These are phyloP conservation scores for Monascus ruber DNA, from an alignment of 2,329 filamentous ascomycete genomes.

Conservation along the genomic window DNA sequence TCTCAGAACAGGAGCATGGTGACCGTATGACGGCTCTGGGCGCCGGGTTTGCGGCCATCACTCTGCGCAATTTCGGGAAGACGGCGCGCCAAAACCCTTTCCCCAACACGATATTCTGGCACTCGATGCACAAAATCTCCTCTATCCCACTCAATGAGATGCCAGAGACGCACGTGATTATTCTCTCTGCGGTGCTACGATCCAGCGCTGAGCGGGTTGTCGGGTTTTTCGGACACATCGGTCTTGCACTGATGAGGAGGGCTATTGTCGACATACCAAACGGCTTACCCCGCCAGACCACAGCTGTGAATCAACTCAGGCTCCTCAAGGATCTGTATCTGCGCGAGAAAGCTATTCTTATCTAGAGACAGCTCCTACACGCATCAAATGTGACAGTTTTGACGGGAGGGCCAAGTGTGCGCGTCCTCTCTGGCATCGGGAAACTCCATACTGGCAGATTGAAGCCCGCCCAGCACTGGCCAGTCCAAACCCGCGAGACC, in stretches of 20 bases:
- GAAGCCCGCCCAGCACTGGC: too few species aligned
- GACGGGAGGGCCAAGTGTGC: too few species aligned
- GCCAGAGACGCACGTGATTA: slow-evolving; percentile 61
- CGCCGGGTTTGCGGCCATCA: slow-evolving; percentile 71
- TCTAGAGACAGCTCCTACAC: slow-evolving; percentile 10
- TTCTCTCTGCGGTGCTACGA: slow-evolving; percentile 61
- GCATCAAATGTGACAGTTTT: too few species aligned
- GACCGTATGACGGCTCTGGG: slow-evolving; percentile 76
- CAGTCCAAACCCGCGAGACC: too few species aligned
- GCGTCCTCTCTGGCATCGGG: too few species aligned
- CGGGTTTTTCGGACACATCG: slow-evolving; percentile 67
- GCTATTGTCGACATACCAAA: slow-evolving; percentile 64
- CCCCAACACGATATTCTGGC: slow-evolving; percentile 75
- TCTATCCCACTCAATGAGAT: slow-evolving; percentile 58
- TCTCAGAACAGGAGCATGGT: slow-evolving; percentile 60
- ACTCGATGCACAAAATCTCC: slow-evolving; percentile 60
- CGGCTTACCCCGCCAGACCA: slow-evolving; percentile 20
- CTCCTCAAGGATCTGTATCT: slow-evolving; percentile 26
- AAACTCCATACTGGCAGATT: too few species aligned
- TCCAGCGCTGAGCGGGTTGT: slow-evolving; percentile 66
- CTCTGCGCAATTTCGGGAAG: slow-evolving; percentile 69
- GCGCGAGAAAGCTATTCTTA: slow-evolving; percentile 25
- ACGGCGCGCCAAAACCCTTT: slow-evolving; percentile 60
- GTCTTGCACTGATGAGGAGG: slow-evolving; percentile 55
- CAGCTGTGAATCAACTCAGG: slow-evolving; percentile 27